Percentiles rank a stretch among this genome's conserved stretches.
Evolutionary conservation across 345 rosid species (phyloP).

Genomic region (Populus ilicifolia): DNA sequence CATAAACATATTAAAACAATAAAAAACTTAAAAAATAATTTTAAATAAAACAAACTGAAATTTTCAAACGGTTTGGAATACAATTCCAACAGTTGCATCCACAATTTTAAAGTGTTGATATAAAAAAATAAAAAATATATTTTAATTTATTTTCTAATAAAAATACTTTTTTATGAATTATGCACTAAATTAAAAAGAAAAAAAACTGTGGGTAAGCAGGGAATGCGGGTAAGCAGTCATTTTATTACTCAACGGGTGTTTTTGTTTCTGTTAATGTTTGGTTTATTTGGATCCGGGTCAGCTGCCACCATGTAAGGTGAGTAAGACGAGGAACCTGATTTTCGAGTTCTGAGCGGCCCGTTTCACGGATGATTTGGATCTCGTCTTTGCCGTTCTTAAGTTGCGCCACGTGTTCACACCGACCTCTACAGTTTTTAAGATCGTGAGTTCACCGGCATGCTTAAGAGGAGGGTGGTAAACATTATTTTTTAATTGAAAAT

Average conservation of each 20-base stretch:
- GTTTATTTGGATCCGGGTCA: slow-evolving; percentile 24
- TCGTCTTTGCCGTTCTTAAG: slow-evolving; percentile 9
- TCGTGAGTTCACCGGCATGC: slow-evolving; percentile 17
- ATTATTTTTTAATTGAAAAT: no score
- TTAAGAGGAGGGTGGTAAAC: no score
- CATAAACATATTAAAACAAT: rapidly evolving
- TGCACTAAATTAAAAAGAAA: no score
- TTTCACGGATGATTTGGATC: slow-evolving; percentile 25
- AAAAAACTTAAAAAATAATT: no score
- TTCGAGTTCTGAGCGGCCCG: slow-evolving; percentile 21
- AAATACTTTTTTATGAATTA: no score
- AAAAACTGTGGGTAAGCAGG: slow-evolving; percentile 3
- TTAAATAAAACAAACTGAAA: background rate
- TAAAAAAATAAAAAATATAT: no score
- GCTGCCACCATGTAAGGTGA: slow-evolving; percentile 6
- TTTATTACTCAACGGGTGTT: background rate
- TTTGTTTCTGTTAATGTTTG: background rate
- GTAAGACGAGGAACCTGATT: background rate
- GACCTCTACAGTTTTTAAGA: background rate
- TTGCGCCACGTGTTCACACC: slow-evolving; percentile 23
- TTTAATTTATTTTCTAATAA: no score
- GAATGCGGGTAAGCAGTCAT: slow-evolving; percentile 22
- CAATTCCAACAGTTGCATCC: no score
- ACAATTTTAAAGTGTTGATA: no score
- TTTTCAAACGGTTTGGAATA: no score